Evolutionary conservation across 78 protist genomes (phyloP).

Genomic region (slime mould (Dictyostelium discoideum)): dicty_2.7 NC_007088.5:4293001-4293500

Average conservation of each 20-base stretch:
- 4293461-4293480: not conserved
- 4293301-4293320: constrained; percentile 32
- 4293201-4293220: constrained; percentile 77
- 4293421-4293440: not conserved
- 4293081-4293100: constrained; percentile 64
- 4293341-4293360: constrained; percentile 56
- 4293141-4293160: constrained; percentile 67
- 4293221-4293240: constrained; percentile 63
- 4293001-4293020: constrained; percentile 42
- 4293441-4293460: not conserved
- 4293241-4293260: constrained; percentile 49
- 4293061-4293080: constrained; percentile 81
- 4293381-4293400: not conserved
- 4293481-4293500: not conserved
- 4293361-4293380: constrained; percentile 71
- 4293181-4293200: constrained; percentile 82
- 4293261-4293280: constrained; percentile 77
- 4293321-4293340: constrained; percentile 53
- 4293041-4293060: constrained; percentile 38
- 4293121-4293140: constrained; percentile 38
- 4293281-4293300: constrained; percentile 55
- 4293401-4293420: not conserved
- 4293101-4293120: constrained; percentile 27
- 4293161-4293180: constrained; percentile 77
- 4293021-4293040: constrained; percentile 38